A percentile compares a stretch with the other conserved stretches of the same genome.
These are phyloP conservation scores for Fusarium scirpi DNA, from an alignment of 2,329 filamentous ascomycete species.

Conservation along the genomic window DNA sequence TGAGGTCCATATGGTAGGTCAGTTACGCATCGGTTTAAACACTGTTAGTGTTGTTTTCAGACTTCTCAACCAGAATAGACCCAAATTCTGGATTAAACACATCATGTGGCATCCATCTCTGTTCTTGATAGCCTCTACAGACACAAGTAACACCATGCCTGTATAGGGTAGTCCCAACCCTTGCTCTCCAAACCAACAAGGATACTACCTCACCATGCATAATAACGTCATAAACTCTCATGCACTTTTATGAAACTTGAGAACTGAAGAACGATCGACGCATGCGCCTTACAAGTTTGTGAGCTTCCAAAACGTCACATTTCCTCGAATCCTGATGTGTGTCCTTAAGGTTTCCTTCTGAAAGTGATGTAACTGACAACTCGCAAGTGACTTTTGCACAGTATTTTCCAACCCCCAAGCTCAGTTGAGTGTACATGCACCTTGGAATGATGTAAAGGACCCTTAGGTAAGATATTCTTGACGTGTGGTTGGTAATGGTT, in stretches of 20 bases:
- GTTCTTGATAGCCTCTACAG: background rate
- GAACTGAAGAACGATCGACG: conserved; percentile 26
- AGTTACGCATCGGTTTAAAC: too few species aligned
- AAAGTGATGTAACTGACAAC: conserved; percentile 28
- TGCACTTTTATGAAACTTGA: conserved; percentile 27
- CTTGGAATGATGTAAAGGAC: conserved; percentile 15
- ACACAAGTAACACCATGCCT: background rate
- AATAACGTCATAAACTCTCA: conserved; percentile 34
- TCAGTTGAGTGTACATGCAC: conserved; percentile 14
- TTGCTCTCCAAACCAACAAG: background rate
- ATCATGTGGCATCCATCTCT: background rate
- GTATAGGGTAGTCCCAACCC: conserved; percentile 14
- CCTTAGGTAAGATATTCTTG: background rate
- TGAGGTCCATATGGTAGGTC: too few species aligned
- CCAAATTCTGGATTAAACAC: too few species aligned
- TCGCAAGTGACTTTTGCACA: conserved; percentile 31
- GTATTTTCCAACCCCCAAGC: conserved; percentile 14
- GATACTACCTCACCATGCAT: conserved; percentile 28
- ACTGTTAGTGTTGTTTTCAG: too few species aligned
- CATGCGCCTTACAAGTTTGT: conserved; percentile 10
- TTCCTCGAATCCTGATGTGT: conserved; percentile 8
- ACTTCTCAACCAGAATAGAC: too few species aligned
- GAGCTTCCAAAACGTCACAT: conserved; percentile 8
- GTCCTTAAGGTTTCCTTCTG: background rate
- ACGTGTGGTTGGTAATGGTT: background rate